Evolutionary conservation across 345 rosid genomes (phyloP), one percentile per base, ranked within the genome.

Genomic region (Citrus unshiu): DNA sequence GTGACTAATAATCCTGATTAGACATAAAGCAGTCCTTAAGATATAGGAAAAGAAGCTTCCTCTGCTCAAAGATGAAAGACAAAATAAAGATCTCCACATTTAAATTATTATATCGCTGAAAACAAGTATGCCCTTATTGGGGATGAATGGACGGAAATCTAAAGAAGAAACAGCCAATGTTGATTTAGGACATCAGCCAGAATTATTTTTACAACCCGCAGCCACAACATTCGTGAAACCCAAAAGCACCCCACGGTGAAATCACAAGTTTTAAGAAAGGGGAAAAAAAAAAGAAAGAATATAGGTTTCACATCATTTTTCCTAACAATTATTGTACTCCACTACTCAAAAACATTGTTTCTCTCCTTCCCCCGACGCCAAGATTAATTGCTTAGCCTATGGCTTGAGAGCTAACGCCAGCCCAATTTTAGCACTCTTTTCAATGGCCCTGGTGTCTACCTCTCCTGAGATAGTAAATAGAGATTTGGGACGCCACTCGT

Each of bases 401-500:
- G 97, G 96, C 91, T 93, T 94, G 78, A 97, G 90, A 21, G 92
- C 98, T 70, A 97, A 80, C 59, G 99, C 98, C 77, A 94, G 65
- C 65, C 99, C 98, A 35, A 97, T 81, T 88, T 92, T 97, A 21
- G 97, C 97, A 70, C 94, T 92, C 93, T 92, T 97, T 76, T 97
- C 99, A 51, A 97, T 85, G 29, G 98, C 93, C 88, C 84, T 89
- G 7, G 99, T 87, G 85, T 97, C 97, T 19, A 97, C 93, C 81
- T 97, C 98, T 29, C 98, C 98, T 1, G 99, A 97, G 21, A 97
- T 79, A 39, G 95, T 94, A 85, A 94, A 80, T 60, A 92, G 88
- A 24, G 99, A 93, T 81, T 89, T 94, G 7, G 98, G 95, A 77
- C 98, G 94, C 95, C 95, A 97, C 77, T 93, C 91, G 13, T 97